Percentiles rank a stretch among this genome's conserved stretches.
These are phyloP conservation scores for Penicillium turbatum DNA, from an alignment of 495 filamentous ascomycete species.

Conservation along the genomic window DNA sequence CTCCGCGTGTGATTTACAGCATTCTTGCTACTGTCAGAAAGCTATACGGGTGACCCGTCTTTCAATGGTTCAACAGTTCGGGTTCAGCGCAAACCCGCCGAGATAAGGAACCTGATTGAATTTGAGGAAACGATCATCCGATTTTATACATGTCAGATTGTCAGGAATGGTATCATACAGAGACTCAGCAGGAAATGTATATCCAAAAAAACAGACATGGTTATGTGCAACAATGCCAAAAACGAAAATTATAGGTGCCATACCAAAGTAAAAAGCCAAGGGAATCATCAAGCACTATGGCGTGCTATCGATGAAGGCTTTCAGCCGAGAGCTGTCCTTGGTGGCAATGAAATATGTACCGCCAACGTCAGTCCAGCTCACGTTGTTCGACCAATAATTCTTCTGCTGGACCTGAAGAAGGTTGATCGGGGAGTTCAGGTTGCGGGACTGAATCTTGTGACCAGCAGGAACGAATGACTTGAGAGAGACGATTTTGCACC, in stretches of 20 bases:
- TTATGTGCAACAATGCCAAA: slow-evolving; percentile 21
- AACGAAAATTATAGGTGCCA: slow-evolving; percentile 8
- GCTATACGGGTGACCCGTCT: no score
- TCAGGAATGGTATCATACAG: slow-evolving; percentile 25
- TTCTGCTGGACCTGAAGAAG: slow-evolving; percentile 69
- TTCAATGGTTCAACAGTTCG: no score
- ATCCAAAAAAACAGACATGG: slow-evolving; percentile 15
- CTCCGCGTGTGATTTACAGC: no score
- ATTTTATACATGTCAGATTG: slow-evolving; percentile 5
- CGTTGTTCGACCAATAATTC: slow-evolving; percentile 74
- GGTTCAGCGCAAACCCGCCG: no score
- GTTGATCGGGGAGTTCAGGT: slow-evolving; percentile 70
- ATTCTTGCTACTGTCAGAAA: no score
- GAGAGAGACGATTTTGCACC: slow-evolving; percentile 78
- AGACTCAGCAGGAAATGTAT: slow-evolving; percentile 13
- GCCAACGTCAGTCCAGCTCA: slow-evolving; percentile 85
- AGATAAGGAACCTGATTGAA: background rate
- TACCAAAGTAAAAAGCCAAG: background rate
- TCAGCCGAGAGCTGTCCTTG: slow-evolving; percentile 61
- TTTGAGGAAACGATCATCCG: background rate
- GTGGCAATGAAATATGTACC: slow-evolving; percentile 86
- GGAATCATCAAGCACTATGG: slow-evolving; percentile 15
- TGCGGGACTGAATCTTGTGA: slow-evolving; percentile 64
- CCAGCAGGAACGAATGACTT: slow-evolving; percentile 74
- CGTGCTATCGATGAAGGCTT: slow-evolving; percentile 42